Evolutionary conservation across 345 rosid species (phyloP), one percentile per base, ranked within the genome.

Genomic region (Crucihimalaya himalaica): DNA sequence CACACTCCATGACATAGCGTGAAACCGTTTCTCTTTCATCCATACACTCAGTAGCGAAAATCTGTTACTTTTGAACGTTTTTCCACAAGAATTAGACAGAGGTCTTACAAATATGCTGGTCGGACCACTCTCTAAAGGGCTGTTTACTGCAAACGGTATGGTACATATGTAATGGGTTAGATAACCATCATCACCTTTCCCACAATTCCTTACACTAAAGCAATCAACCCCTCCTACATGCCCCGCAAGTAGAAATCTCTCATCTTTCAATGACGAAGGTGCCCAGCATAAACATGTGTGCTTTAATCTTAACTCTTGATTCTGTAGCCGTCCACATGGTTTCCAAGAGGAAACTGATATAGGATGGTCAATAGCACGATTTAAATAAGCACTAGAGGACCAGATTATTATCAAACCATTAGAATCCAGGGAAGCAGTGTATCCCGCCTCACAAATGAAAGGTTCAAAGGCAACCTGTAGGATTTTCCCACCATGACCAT

Each of bases 271-370:
- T 46, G 83, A 40, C 47, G 88, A 81, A 54, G 98, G 86, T 70
- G 89, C 96, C 98, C 98, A 93, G 46, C 81, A 82, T 81, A 93
- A 64, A 84, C 96, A 82, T 54, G 97, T 86, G 81, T 83, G 89
- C 78, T 81, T 83, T 20, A 78, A 66, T 60, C 73, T 78, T 18
- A 67, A 66, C 67, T 73, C 82, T 48, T 64, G 68, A 64, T 80
- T 84, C 60, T 35, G 79, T 70, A 86, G 79, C 75, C 85, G 84
- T 79, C 89, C 92, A 70, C 83, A 74, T 67, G 81, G 71, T 68
- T 78, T 87, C 97, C 95, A 88, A 6, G 84, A 40, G 56, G 95
- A 81, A 78, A 43, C 77, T 56, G 79, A 71, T 63, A 86, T 68
- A 45, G 90, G 84, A 73, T 84, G 76, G 75, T 80, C 78, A 14